These are phyloP conservation scores for Urochloa ruziziensis DNA, from an alignment of 176 grass and related monocot genomes.

Conservation along the genomic window DNA sequence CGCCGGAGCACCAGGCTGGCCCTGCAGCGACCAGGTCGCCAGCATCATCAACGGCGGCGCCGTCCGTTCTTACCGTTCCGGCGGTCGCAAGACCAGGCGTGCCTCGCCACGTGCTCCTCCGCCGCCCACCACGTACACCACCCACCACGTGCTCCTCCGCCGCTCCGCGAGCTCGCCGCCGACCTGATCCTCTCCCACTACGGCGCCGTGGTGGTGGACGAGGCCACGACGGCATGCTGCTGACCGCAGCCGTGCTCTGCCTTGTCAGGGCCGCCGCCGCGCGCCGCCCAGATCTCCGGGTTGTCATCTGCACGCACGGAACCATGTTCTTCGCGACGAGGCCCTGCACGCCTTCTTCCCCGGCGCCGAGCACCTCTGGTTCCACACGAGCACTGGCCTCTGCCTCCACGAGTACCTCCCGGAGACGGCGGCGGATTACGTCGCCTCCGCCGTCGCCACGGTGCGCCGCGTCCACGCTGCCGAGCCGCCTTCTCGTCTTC, in stretches of 20 bases:
- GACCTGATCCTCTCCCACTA: background rate
- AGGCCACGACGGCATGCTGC: background rate
- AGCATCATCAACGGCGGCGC: background rate
- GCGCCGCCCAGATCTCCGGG: background rate
- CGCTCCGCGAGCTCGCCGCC: background rate
- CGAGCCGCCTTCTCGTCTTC: background rate
- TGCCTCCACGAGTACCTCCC: background rate
- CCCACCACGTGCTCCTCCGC: background rate
- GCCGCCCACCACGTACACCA: background rate
- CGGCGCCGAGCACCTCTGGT: background rate
- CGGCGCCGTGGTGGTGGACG: background rate
- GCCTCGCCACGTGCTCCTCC: background rate
- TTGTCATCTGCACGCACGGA: background rate
- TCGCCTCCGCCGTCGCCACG: background rate
- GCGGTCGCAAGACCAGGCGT: background rate
- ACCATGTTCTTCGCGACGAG: background rate
- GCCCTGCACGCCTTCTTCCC: background rate
- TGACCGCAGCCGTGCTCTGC: background rate
- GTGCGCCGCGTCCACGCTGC: background rate
- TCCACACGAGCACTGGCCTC: background rate
- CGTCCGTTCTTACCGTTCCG: background rate
- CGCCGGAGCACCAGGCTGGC: background rate
- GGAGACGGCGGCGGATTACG: background rate
- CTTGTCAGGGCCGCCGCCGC: background rate
- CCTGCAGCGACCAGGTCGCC: background rate